Evolutionary conservation across 2,329 filamentous ascomycete genomes (phyloP).

Genomic region (Plectosphaerella plurivora): DNA sequence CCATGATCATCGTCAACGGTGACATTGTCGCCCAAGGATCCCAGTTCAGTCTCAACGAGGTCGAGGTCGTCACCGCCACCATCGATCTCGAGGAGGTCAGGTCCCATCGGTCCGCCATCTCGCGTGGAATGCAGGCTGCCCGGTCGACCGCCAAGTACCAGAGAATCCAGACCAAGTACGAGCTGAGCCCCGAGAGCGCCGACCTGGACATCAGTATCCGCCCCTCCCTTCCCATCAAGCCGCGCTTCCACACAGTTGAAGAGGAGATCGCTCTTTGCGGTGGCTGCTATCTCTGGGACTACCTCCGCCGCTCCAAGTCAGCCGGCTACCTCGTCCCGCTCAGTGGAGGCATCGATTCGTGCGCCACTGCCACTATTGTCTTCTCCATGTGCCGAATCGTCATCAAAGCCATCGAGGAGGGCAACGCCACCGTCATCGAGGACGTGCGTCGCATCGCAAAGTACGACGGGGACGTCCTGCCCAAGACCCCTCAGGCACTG

Average conservation of each 20-base stretch:
- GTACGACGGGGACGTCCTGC: slow-evolving; percentile 25
- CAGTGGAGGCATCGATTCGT: slow-evolving; percentile 52
- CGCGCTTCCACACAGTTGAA: slow-evolving; percentile 56
- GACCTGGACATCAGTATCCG: slow-evolving; percentile 33
- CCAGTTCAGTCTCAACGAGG: slow-evolving; percentile 63
- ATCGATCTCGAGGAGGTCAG: slow-evolving; percentile 70
- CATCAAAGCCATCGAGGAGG: slow-evolving; percentile 41
- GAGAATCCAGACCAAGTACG: slow-evolving; percentile 32
- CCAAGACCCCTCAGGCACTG: slow-evolving; percentile 53
- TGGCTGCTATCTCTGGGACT: slow-evolving; percentile 65
- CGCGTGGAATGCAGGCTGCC: slow-evolving; percentile 55
- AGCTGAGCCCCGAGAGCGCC: slow-evolving; percentile 25
- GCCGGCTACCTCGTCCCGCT: slow-evolving; percentile 47
- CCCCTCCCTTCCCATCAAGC: slow-evolving; percentile 37
- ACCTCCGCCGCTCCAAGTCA: slow-evolving; percentile 43
- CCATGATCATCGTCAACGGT: slow-evolving; percentile 60
- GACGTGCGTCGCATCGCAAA: slow-evolving; percentile 30
- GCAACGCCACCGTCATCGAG: slow-evolving; percentile 28
- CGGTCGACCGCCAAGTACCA: slow-evolving; percentile 38
- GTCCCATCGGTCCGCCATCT: slow-evolving; percentile 50
- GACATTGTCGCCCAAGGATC: slow-evolving; percentile 42
- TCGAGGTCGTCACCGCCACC: slow-evolving; percentile 63
- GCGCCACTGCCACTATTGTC: slow-evolving; percentile 40
- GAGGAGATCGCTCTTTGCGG: slow-evolving; percentile 64
- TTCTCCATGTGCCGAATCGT: slow-evolving; percentile 52